Evolutionary conservation across 2,329 filamentous ascomycete genomes (phyloP).

Genomic region (Myriosclerotinia curreyana): DNA sequence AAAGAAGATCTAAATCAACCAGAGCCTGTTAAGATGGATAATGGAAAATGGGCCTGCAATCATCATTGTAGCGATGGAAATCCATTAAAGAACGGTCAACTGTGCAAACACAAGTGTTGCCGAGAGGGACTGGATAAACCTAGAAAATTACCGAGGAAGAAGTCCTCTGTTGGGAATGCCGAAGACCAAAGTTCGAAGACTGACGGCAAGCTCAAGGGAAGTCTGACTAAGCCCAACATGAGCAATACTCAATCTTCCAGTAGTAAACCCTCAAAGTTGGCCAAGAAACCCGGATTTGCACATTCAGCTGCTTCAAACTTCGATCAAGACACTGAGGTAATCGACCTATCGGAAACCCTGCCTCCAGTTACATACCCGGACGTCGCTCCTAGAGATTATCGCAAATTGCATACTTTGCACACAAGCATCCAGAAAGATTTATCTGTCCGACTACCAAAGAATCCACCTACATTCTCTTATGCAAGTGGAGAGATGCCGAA

Average conservation of each 20-base stretch:
- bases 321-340: conserved; percentile 30
- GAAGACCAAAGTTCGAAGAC: not conserved
- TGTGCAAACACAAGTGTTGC: conserved; percentile 72
- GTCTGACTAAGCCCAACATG: not conserved
- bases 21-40: conserved; percentile 55
- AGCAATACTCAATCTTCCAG: not conserved
- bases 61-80: conserved; percentile 56
- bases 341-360: conserved; percentile 33
- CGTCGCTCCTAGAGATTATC: conserved; percentile 33
- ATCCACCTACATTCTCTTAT: conserved; percentile 34
- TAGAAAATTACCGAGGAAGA: conserved; percentile 28
- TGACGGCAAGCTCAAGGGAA: not conserved
- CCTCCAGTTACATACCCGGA: conserved; percentile 27
- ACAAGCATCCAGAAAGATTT: conserved; percentile 33
- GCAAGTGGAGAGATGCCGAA: conserved; percentile 28
- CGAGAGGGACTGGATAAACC: conserved; percentile 67
- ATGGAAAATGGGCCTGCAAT: conserved; percentile 72
- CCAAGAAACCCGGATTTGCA: not conserved
- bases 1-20: conserved; percentile 13
- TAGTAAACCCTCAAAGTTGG: not conserved
- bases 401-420: conserved; percentile 38
- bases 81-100: conserved; percentile 42
- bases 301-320: not conserved
- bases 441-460: conserved; percentile 31
- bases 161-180: conserved; percentile 7